These are phyloP conservation scores for Nakaseomyces delphensis DNA, from an alignment of 1,139 yeast genomes.

Conservation along the genomic window DNA sequence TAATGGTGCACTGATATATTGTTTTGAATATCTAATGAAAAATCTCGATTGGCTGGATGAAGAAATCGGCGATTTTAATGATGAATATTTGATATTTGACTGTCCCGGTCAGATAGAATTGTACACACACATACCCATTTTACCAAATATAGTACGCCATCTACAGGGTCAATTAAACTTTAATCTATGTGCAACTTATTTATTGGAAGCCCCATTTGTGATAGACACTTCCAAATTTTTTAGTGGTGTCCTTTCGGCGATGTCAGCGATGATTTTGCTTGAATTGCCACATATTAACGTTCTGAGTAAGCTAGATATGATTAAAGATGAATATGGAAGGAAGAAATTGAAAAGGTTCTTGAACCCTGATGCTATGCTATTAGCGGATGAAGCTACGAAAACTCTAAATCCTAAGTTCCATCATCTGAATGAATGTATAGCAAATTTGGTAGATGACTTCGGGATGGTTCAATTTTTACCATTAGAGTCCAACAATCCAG, in stretches of 20 bases:
- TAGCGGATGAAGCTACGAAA: constrained; percentile 44
- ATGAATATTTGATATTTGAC: constrained; percentile 88
- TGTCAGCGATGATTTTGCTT: constrained; percentile 93
- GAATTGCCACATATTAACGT: constrained; percentile 93
- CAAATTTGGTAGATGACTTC: constrained; percentile 86
- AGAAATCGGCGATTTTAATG: constrained; percentile 87
- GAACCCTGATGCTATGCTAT: constrained; percentile 81
- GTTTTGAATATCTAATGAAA: constrained; percentile 79
- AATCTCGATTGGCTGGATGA: constrained; percentile 96
- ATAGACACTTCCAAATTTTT: constrained; percentile 85
- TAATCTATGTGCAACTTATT: constrained; percentile 83
- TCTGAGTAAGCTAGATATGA: constrained; percentile 74
- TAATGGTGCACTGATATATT: constrained; percentile 86
- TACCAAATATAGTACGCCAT: constrained; percentile 82
- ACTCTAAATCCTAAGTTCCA: constrained; percentile 67
- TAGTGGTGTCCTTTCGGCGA: constrained; percentile 91
- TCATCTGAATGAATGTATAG: constrained; percentile 69
- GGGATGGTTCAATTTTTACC: constrained; percentile 98
- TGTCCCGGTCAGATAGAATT: constrained; percentile 98
- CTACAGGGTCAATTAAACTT: constrained; percentile 70
- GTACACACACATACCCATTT: constrained; percentile 87
- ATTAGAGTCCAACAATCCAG: constrained; percentile 72
- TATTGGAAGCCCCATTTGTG: constrained; percentile 89
- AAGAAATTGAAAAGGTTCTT: constrained; percentile 74
- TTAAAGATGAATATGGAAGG: constrained; percentile 64